These are phyloP conservation scores for Hyaloscypha hepaticicola DNA, from an alignment of 495 filamentous ascomycete genomes.

Conservation along the genomic window DNA sequence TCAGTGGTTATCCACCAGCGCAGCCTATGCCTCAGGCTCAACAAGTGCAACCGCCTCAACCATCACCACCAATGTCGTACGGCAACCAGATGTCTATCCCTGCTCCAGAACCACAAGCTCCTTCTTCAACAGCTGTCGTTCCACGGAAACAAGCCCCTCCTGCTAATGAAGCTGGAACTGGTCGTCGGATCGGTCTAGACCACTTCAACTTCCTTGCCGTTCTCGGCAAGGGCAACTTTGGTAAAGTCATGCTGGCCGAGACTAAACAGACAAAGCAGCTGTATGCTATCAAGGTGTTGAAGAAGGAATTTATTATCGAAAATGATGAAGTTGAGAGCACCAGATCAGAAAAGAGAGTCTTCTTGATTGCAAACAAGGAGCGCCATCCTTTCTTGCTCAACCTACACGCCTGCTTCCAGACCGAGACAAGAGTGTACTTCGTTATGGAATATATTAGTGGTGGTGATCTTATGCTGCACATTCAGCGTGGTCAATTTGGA, in stretches of 20 bases:
- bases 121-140: slow-evolving; percentile 38
- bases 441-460: slow-evolving; percentile 99
- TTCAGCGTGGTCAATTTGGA: slow-evolving; percentile 94
- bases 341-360: slow-evolving; percentile 95
- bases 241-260: slow-evolving; percentile 99
- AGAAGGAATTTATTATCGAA: slow-evolving; percentile 99
- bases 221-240: slow-evolving; percentile 98
- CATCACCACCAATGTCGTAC: slow-evolving; percentile 40
- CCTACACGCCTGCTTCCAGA: slow-evolving; percentile 98
- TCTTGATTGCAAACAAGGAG: slow-evolving; percentile 96
- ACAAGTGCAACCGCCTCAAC: slow-evolving; percentile 27
- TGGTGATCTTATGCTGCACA: slow-evolving; percentile 98
- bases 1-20: slow-evolving; percentile 42
- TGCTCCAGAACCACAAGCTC: slow-evolving; percentile 30
- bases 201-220: slow-evolving; percentile 99
- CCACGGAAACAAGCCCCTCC: slow-evolving; percentile 53
- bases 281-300: slow-evolving; percentile 98
- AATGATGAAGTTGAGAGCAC: slow-evolving; percentile 99
- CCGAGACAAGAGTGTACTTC: slow-evolving; percentile 97
- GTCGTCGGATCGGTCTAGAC: slow-evolving; percentile 85
- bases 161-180: slow-evolving; percentile 62
- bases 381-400: slow-evolving; percentile 95
- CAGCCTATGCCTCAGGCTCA: slow-evolving; percentile 39
- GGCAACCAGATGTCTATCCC: slow-evolving; percentile 25
- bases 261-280: slow-evolving; percentile 88